Conservation (phyloP, 306 rosid genomes). For the Arachis stenosperma region DNA sequence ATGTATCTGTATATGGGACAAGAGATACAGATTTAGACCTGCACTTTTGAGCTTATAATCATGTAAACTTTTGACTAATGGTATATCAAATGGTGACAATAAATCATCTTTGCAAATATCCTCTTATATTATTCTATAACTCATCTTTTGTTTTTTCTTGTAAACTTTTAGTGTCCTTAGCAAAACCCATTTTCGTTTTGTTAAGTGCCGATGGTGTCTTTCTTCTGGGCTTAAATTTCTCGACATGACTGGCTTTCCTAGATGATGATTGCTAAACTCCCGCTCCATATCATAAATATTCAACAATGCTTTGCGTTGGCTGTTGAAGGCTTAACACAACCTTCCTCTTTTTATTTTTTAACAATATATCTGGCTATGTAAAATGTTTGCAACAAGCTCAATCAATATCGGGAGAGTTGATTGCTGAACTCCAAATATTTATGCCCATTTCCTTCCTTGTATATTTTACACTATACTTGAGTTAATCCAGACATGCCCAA, state of each 20-base stretch:
- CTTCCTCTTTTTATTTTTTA: too few species aligned
- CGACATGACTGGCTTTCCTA: constrained; percentile 13
- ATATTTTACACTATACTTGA: constrained; percentile 1
- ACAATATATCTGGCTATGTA: too few species aligned
- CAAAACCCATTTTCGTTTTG: background rate
- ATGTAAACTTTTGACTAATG: background rate
- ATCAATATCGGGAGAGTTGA: too few species aligned
- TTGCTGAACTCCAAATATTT: constrained; percentile 14
- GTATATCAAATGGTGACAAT: constrained; percentile 21
- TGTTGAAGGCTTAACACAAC: too few species aligned
- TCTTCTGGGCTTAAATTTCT: constrained; percentile 24
- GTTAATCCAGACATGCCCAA: constrained; percentile 19
- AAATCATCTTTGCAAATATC: constrained; percentile 25
- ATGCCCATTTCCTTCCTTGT: constrained; percentile 7
- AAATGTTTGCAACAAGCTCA: too few species aligned
- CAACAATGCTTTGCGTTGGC: too few species aligned
- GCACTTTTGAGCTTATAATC: background rate
- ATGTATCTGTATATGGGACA: too few species aligned
- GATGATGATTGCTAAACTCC: background rate
- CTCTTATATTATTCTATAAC: background rate
- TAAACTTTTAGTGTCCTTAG: too few species aligned
- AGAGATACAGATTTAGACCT: too few species aligned
- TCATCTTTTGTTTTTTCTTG: constrained; percentile 11
- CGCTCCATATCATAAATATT: too few species aligned
- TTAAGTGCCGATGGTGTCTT: background rate